These are phyloP conservation scores for Neoscytalidium dimidiatum DNA, from an alignment of 2,329 filamentous ascomycete species.

Conservation along the genomic window DNA sequence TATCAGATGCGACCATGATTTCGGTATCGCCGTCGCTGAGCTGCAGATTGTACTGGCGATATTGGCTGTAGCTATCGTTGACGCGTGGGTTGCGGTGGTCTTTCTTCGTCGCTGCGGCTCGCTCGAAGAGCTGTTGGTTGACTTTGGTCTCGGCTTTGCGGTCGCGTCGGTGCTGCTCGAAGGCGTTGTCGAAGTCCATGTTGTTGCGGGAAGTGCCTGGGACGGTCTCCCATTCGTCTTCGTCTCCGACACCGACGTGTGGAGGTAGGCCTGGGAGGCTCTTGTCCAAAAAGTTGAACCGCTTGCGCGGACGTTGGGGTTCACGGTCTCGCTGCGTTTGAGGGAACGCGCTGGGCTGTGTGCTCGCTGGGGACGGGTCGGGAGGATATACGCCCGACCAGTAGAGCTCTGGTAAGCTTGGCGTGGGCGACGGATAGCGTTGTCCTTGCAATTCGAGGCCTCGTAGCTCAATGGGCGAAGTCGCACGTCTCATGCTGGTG, in stretches of 20 bases:
- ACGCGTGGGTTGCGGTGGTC: slow-evolving; percentile 17
- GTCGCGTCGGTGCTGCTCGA: slow-evolving; percentile 49
- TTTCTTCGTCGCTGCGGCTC: slow-evolving; percentile 37
- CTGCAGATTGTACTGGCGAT: neutral
- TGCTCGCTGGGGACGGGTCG: neutral
- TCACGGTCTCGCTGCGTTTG: neutral
- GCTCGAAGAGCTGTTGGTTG: neutral
- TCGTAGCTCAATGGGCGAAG: neutral
- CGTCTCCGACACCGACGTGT: neutral
- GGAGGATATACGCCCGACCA: neutral
- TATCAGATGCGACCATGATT: slow-evolving; percentile 2
- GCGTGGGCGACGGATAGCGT: neutral
- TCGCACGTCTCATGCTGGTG: neutral
- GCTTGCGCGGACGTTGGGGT: neutral
- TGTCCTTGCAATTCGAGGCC: neutral
- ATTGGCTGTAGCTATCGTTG: neutral
- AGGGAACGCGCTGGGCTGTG: neutral
- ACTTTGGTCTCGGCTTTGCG: slow-evolving; percentile 35
- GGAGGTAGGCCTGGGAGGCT: neutral
- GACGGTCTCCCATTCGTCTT: neutral
- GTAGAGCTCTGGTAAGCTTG: neutral
- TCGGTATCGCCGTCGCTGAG: slow-evolving; percentile 2
- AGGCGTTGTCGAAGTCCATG: slow-evolving; percentile 27
- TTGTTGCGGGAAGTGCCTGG: neutral
- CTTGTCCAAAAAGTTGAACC: neutral